Conservation (phyloP, 2,329 filamentous ascomycete species). For the Aspergillus brasiliensis region DNA sequence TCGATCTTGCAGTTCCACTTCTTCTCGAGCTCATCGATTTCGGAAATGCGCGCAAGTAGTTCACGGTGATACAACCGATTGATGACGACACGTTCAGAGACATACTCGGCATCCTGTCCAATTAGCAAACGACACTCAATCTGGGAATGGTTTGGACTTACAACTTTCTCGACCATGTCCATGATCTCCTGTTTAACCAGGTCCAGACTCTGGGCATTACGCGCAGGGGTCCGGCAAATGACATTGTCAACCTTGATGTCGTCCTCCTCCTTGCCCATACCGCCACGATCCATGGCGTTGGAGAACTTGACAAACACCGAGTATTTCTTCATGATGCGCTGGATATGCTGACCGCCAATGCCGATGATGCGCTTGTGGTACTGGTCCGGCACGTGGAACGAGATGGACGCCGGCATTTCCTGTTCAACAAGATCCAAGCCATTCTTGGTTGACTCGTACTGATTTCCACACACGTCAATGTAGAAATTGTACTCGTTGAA, state of each 20-base stretch:
- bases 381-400: slow-evolving; percentile 97
- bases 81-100: slow-evolving; percentile 88
- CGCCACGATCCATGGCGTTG: slow-evolving; percentile 96
- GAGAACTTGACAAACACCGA: slow-evolving; percentile 99
- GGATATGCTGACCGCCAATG: slow-evolving; percentile 96
- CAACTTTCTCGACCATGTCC: slow-evolving; percentile 97
- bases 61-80: slow-evolving; percentile 95
- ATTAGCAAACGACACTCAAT: background rate
- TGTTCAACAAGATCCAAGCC: slow-evolving; percentile 92
- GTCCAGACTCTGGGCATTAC: slow-evolving; percentile 95
- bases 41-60: slow-evolving; percentile 80
- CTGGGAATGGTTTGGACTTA: slow-evolving; percentile 49
- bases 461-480: slow-evolving; percentile 90
- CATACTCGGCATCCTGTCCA: slow-evolving; percentile 85
- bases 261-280: slow-evolving; percentile 92
- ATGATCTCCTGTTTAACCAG: slow-evolving; percentile 98
- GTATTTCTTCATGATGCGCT: slow-evolving; percentile 99
- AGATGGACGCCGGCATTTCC: slow-evolving; percentile 98
- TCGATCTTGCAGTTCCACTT: slow-evolving; percentile 99
- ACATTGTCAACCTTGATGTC: slow-evolving; percentile 99
- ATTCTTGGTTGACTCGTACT: slow-evolving; percentile 92
- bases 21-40: slow-evolving; percentile 94
- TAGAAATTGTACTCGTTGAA: slow-evolving; percentile 99
- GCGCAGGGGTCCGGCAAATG: slow-evolving; percentile 93
- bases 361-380: slow-evolving; percentile 99